Base-by-base conservation (phyloP, 1,139 yeast species). In the Hemisphaericaspora xylofermentans region DNA sequence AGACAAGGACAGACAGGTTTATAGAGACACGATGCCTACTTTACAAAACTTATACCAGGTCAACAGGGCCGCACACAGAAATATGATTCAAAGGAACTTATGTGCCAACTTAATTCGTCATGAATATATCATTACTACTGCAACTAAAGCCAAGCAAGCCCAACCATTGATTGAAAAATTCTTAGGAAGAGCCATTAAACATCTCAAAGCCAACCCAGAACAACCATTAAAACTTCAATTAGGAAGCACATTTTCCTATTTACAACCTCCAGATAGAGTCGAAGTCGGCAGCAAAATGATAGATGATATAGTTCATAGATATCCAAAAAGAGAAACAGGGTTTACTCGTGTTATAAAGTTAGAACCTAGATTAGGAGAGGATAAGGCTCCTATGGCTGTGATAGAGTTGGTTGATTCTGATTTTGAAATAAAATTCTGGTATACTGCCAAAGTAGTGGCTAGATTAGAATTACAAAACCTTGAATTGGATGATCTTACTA, bases 371-470 rank as follows among this genome's bases (percentile, higher is more conserved):
- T 64, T 84, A 40, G 76, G 76, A 8, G 94, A 93, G 51, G 98
- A 94, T 60, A 85, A 84, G 49, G 96, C 98, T 0, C 93, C 94
- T 17, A 93, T 87, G 74, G 83, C 95, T 2, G 83, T 93, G 13
- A 61, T 94, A 42, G 98, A 94, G 63, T 71, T 94, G 40, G 95
- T 93, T 2, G 96, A 87, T 52, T 66, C 76, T 0, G 78, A 78
- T 24, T 76, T 80, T 51, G 96, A 88, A 57, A 76, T 87, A 70
- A 80, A 84, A 53, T 77, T 82, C 51, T 86, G 95, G 80, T 70
- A 80, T 56, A 75, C 81, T 16, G 96, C 96, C 19, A 80, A 88
- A 59, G 72, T 80, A 2, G 94, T 86, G 6, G 96, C 96, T 21
- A 76, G 95, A 50, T 69, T 85, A 43, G 83, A 87, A 62, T 66